A percentile compares a stretch with the other conserved stretches of the same genome.
phyloP scores from a whole-genome alignment of 805 yeast genomes.

The Monosporozyma aerobia region DNA sequence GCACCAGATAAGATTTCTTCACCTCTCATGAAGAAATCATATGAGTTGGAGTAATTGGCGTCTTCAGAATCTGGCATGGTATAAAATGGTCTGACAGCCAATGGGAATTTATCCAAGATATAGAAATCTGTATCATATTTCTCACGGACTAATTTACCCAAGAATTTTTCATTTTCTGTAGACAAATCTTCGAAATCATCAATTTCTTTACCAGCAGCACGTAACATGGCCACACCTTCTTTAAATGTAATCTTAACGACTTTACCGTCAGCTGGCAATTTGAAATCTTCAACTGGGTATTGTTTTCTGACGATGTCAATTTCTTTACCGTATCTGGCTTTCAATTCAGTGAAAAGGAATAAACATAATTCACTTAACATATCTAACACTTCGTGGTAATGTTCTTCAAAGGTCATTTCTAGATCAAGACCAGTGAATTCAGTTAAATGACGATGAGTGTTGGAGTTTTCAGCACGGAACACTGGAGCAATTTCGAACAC shows the following conservation, averaged over 20 bases:
- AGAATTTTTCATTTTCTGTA: conserved; percentile 89
- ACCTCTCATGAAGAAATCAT: conserved; percentile 99
- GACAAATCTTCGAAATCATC: conserved; percentile 78
- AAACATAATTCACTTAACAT: conserved; percentile 64
- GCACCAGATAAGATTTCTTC: conserved; percentile 99
- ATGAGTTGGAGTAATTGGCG: conserved; percentile 90
- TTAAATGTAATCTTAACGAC: conserved; percentile 84
- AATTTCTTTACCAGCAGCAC: conserved; percentile 69
- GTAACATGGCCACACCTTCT: conserved; percentile 82
- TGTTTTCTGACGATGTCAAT: conserved; percentile 86
- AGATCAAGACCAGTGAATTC: conserved; percentile 95
- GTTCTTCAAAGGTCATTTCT: conserved; percentile 98
- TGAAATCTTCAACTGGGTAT: conserved; percentile 96
- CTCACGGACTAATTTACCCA: conserved; percentile 86
- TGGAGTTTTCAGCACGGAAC: conserved; percentile 97
- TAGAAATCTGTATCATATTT: conserved; percentile 96
- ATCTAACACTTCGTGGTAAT: conserved; percentile 83
- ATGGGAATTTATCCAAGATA: conserved; percentile 96
- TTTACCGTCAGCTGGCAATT: conserved; percentile 86
- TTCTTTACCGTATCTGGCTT: conserved; percentile 69
- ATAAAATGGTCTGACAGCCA: conserved; percentile 94
- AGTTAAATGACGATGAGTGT: conserved; percentile 98
- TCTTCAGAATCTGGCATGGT: conserved; percentile 97
- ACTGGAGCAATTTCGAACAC: conserved; percentile 97
- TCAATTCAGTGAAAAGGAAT: conserved; percentile 79